phyloP scores from a whole-genome alignment of 306 rosid species.

The Cyamopsis tetragonoloba region DNA sequence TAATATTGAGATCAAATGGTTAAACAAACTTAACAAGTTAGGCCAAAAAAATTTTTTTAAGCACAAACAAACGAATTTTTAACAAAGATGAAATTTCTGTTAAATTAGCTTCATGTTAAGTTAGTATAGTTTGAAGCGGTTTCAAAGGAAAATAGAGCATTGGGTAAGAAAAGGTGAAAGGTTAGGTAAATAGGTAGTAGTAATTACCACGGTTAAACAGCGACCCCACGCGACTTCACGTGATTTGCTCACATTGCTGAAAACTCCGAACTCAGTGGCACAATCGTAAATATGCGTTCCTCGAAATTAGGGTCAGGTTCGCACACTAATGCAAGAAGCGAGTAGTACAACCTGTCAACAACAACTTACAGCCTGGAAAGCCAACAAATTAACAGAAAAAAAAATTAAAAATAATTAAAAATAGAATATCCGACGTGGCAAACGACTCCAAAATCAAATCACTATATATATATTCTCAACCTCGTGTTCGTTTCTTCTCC shows the following conservation, averaged over 20 bases:
- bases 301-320: conserved; percentile 21
- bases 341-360: conserved; percentile 78
- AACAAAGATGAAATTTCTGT: too few relatives aligned
- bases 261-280: conserved; percentile 5
- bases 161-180: too few relatives aligned
- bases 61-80: too few relatives aligned
- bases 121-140: too few relatives aligned
- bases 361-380: conserved; percentile 83
- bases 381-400: too few relatives aligned
- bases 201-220: background rate
- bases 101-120: too few relatives aligned
- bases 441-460: background rate
- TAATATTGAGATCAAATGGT: too few relatives aligned
- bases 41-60: too few relatives aligned
- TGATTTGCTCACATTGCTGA: background rate
- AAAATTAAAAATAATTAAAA: too few relatives aligned
- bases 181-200: conserved; percentile 19
- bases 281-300: conserved; percentile 20
- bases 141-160: too few relatives aligned
- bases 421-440: conserved; percentile 52
- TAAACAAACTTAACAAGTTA: too few relatives aligned
- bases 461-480: conserved; percentile 31
- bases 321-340: background rate
- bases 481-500: background rate
- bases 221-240: conserved; percentile 11